Evolutionary conservation across 176 grass and related monocot genomes (phyloP).

Genomic region (Avena sativa): DNA sequence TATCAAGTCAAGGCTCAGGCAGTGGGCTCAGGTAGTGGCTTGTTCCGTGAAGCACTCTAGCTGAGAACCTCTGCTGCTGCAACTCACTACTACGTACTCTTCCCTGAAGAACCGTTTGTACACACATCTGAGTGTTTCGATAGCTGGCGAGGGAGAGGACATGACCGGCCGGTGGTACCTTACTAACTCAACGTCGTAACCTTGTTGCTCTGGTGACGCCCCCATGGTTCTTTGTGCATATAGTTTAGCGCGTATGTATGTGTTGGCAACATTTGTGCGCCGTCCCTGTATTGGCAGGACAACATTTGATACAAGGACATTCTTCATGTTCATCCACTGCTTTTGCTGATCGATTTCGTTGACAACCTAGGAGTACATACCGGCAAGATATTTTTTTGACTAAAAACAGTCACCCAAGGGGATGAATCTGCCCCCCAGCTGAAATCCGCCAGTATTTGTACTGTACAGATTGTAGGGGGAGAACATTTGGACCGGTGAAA

Average conservation of each 20-base stretch:
- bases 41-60: conserved; percentile 57
- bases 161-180: neutral
- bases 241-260: conserved; percentile 33
- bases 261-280: conserved; percentile 44
- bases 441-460: neutral
- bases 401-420: conserved; percentile 8
- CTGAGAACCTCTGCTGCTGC: neutral
- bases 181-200: conserved; percentile 8
- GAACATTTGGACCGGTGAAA: neutral
- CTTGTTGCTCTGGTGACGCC: conserved; percentile 28
- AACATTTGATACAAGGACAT: conserved; percentile 30
- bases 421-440: neutral
- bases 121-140: neutral
- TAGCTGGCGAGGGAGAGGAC: conserved; percentile 21
- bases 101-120: neutral
- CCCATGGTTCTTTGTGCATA: conserved; percentile 44
- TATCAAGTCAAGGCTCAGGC: conserved; percentile 61
- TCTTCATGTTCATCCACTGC: conserved; percentile 20
- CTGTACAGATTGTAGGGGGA: conserved; percentile 7
- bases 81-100: neutral
- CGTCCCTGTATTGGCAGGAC: neutral
- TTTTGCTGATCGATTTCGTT: conserved; percentile 1
- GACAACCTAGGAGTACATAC: neutral
- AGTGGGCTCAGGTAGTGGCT: conserved; percentile 64
- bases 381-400: neutral